phyloP scores from a whole-genome alignment of 2,329 filamentous ascomycete species.

The Periglandula ipomoeae region DNA sequence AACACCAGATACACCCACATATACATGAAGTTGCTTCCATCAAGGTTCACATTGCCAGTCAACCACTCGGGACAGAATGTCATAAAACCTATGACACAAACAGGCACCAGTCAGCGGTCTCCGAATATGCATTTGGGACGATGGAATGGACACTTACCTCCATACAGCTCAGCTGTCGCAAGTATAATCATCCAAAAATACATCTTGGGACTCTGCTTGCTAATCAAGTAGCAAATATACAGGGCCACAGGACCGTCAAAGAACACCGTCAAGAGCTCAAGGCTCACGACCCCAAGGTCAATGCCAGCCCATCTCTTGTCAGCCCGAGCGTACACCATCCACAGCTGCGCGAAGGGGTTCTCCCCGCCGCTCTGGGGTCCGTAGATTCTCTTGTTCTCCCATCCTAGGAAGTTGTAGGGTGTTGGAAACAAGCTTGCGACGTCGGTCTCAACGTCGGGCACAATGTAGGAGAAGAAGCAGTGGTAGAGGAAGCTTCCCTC shows the following conservation, averaged over 20 bases:
- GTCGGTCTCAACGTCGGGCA: conserved; percentile 12
- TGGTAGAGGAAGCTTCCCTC: conserved; percentile 90
- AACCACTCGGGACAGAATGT: conserved; percentile 65
- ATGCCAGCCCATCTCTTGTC: conserved; percentile 55
- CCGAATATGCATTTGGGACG: no score
- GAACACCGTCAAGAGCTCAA: conserved; percentile 58
- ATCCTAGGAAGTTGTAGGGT: conserved; percentile 43
- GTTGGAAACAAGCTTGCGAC: conserved; percentile 33
- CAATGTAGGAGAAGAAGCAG: conserved; percentile 65
- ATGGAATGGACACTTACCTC: conserved; percentile 38
- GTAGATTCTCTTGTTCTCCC: conserved; percentile 37
- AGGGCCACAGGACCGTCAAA: conserved; percentile 51
- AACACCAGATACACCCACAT: conserved; percentile 59
- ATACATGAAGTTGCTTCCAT: conserved; percentile 59
- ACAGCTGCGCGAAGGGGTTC: conserved; percentile 48
- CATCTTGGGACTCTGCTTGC: conserved; percentile 42
- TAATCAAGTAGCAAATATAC: conserved; percentile 52
- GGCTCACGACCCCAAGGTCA: conserved; percentile 52
- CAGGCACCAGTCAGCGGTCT: neutral
- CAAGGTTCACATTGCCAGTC: conserved; percentile 50
- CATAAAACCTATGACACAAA: conserved; percentile 46
- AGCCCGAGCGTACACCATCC: conserved; percentile 61
- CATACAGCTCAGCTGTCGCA: conserved; percentile 58
- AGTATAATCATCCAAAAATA: conserved; percentile 56
- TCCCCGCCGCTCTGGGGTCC: conserved; percentile 47